Conservation (phyloP, 345 rosid genomes). For the Rubroshorea leprosula region DNA sequence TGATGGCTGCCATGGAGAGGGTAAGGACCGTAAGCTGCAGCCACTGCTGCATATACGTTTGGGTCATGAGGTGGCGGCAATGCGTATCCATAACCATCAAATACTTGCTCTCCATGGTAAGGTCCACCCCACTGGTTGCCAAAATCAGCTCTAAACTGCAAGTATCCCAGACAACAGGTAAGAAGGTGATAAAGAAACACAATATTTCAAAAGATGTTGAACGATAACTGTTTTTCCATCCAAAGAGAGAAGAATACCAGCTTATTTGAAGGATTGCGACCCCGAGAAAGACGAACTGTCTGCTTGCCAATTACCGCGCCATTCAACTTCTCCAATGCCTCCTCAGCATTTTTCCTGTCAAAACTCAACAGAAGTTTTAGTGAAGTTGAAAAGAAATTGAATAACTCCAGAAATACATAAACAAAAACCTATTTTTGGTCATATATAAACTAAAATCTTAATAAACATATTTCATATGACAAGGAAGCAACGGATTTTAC, state of each 20-base stretch:
- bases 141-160: constrained; percentile 66
- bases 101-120: constrained; percentile 67
- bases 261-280: constrained; percentile 70
- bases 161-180: constrained; percentile 1
- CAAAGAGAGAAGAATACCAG: constrained; percentile 35
- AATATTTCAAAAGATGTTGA: too few relatives aligned
- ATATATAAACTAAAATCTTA: not conserved
- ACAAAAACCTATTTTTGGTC: too few relatives aligned
- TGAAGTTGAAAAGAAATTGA: not conserved
- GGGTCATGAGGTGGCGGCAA: constrained; percentile 72
- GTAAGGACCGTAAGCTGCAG: constrained; percentile 49
- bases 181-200: too few relatives aligned
- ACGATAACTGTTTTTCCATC: too few relatives aligned
- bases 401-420: not conserved
- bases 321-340: constrained; percentile 75
- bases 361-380: too few relatives aligned
- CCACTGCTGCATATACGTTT: constrained; percentile 49
- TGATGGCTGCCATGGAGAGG: constrained; percentile 77
- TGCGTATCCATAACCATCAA: constrained; percentile 81
- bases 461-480: not conserved
- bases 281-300: constrained; percentile 82
- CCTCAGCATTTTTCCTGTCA: constrained; percentile 74
- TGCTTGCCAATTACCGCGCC: constrained; percentile 62
- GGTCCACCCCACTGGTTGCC: constrained; percentile 79
- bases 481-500: constrained; percentile 27